Base-by-base conservation (phyloP, 306 rosid genomes). In the Spatholobus suberectus region DNA sequence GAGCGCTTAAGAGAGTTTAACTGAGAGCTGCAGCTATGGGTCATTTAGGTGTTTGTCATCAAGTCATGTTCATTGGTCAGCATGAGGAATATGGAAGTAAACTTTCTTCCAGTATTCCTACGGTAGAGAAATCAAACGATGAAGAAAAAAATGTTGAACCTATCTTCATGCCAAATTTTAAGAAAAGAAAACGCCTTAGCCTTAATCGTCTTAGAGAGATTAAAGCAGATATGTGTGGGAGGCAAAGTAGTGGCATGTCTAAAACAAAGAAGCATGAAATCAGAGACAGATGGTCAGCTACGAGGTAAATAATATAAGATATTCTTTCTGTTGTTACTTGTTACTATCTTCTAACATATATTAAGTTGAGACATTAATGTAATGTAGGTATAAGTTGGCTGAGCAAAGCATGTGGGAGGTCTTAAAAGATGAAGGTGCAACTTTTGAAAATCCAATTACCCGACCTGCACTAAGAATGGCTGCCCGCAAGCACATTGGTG, bases 401-500 rank as follows among this genome's bases (percentile, higher is more conserved):
- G 92, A 90, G 88, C 54, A 78, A 83, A 84, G 76, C 54, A 81
- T 92, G 90, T 79, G 86, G 85, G 88, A 87, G 51, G 75, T 90
- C 51, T 70, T 92, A 84, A 90, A 86, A 80, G 86, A 85, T 62
- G 83, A 82, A 73, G 92, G 86, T 47, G 97, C 97, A 72, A 90
- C 89, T 13, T 89, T 87, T 86, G 72, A 71, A 24, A 86, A 86
- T 47, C 93, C 94, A 73, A 81, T 92, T 51, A 32, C 92, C 51
- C 88, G 90, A 72, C 78, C 63, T 66, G 91, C 73, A 6, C 83
- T 92, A 68, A 86, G 97, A 86, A 26, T 24, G 61, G 86, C 87
- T 24, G 94, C 90, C 41, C 92, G 89, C 57, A 79, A 83, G 58
- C 79, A 68, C 71, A 87, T 92, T 61, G 94, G 94, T 27, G 97